A percentile compares a stretch with the other conserved stretches of the same genome.
Evolutionary conservation across 1,284 basidiomycete species (phyloP).

Genomic region (Tetrapyrgos nigripes): DNA sequence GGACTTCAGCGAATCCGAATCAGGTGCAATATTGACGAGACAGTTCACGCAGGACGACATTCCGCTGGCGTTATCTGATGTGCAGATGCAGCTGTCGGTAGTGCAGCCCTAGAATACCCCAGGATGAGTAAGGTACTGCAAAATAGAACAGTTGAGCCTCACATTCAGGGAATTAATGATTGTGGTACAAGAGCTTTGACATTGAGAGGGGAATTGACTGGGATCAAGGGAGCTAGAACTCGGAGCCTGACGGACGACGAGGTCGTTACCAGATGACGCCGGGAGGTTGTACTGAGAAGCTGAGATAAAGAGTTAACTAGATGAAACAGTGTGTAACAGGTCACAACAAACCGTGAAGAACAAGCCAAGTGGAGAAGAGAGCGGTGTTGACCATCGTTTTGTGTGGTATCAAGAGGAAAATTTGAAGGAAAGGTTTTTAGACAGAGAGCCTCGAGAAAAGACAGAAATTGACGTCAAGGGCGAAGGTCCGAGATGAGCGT

Average conservation of each 20-base stretch:
- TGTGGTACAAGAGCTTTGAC: slow-evolving; percentile 16
- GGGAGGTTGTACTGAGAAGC: background rate
- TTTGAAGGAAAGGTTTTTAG: no score
- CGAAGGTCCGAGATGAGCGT: no score
- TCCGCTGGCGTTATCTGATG: slow-evolving; percentile 17
- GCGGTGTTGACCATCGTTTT: background rate
- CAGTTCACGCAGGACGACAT: slow-evolving; percentile 29
- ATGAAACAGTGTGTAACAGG: no score
- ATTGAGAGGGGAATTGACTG: slow-evolving; percentile 16
- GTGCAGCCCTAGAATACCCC: slow-evolving; percentile 22
- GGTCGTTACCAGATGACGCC: background rate
- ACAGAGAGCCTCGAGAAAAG: no score
- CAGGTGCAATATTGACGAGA: slow-evolving; percentile 16
- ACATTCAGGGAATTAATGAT: slow-evolving; percentile 13
- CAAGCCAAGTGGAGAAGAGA: background rate
- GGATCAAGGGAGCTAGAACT: slow-evolving; percentile 19
- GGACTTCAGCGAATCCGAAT: slow-evolving; percentile 2
- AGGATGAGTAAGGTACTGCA: background rate
- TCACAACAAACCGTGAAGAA: background rate
- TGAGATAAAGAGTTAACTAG: no score
- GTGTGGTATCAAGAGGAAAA: background rate
- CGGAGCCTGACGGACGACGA: background rate
- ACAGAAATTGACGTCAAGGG: background rate
- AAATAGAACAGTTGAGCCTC: background rate
- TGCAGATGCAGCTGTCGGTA: slow-evolving; percentile 23